Evolutionary conservation across 1,284 basidiomycete genomes (phyloP).

Genomic region (Papiliotrema laurentii): DNA sequence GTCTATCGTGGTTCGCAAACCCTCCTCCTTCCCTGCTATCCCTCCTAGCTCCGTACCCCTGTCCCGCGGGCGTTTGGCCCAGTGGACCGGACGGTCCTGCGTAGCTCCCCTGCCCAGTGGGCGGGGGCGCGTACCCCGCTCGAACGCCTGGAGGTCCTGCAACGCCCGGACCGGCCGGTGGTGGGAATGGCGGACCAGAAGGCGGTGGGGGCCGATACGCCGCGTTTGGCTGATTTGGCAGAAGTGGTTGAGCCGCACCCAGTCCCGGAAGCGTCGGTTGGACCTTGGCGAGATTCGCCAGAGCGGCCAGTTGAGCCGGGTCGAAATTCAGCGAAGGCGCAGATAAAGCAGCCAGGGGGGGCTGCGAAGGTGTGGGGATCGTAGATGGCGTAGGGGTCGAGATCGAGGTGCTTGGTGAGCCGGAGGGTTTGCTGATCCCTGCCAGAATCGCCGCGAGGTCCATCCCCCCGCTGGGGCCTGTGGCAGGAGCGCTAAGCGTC

Average conservation of each 20-base stretch:
- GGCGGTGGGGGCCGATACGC: not conserved
- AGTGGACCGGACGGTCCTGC: no score
- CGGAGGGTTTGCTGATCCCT: conserved; percentile 10
- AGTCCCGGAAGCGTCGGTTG: not conserved
- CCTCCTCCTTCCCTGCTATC: not conserved
- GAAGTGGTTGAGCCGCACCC: not conserved
- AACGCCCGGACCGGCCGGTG: no score
- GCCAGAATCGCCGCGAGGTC: conserved; percentile 30
- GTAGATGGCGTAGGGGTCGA: not conserved
- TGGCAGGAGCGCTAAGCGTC: no score
- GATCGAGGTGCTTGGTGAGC: not conserved
- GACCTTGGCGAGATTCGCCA: conserved; percentile 19
- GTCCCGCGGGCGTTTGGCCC: no score
- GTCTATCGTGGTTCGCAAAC: no score
- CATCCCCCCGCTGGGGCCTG: no score
- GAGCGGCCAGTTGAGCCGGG: conserved; percentile 22
- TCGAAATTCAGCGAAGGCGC: conserved; percentile 14
- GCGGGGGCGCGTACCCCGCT: no score
- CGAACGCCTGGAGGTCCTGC: no score
- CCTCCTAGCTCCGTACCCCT: no score
- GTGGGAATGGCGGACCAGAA: not conserved
- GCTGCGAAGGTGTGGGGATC: not conserved
- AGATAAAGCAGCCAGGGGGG: conserved; percentile 1
- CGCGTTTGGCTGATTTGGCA: no score
- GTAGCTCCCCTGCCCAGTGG: no score